Percentiles rank a stretch among this genome's conserved stretches.
Conservation (phyloP, 306 rosid genomes). For the Ceratonia siliqua region DNA sequence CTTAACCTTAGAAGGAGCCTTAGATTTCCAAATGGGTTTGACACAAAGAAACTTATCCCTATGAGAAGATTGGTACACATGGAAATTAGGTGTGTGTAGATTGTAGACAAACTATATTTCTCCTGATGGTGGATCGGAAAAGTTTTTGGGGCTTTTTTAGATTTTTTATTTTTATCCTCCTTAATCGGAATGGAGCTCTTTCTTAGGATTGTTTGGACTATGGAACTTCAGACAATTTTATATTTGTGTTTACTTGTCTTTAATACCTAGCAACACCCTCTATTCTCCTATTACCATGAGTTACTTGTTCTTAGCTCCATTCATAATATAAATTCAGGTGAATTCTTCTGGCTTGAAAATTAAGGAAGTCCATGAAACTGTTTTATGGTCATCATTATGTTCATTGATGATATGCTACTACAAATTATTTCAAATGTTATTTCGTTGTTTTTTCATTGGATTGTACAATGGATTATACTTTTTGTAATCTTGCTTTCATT, state of each 20-base stretch:
- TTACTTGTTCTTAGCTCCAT: background rate
- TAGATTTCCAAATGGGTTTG: background rate
- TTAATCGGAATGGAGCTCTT: too few species aligned
- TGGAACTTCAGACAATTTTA: too few species aligned
- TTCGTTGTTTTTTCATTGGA: background rate
- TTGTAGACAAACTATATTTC: background rate
- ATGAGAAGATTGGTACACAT: background rate
- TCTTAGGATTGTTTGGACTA: too few species aligned
- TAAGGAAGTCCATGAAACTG: background rate
- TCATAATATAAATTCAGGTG: background rate
- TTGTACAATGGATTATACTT: background rate
- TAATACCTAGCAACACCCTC: too few species aligned
- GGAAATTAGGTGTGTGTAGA: background rate
- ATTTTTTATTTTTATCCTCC: too few species aligned
- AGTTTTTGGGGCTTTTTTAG: too few species aligned
- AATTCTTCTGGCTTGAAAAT: background rate
- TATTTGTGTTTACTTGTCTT: too few species aligned
- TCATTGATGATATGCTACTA: background rate
- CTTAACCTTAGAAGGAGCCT: background rate
- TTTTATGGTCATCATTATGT: background rate
- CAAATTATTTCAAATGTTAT: background rate
- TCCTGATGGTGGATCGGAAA: too few species aligned
- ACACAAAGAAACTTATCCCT: background rate
- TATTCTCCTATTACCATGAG: background rate
- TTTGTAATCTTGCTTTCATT: constrained; percentile 5